Evolutionary conservation across 2,329 filamentous ascomycete genomes (phyloP), one percentile per base, ranked within the genome.

Genomic region (Fusarium sp.): DNA sequence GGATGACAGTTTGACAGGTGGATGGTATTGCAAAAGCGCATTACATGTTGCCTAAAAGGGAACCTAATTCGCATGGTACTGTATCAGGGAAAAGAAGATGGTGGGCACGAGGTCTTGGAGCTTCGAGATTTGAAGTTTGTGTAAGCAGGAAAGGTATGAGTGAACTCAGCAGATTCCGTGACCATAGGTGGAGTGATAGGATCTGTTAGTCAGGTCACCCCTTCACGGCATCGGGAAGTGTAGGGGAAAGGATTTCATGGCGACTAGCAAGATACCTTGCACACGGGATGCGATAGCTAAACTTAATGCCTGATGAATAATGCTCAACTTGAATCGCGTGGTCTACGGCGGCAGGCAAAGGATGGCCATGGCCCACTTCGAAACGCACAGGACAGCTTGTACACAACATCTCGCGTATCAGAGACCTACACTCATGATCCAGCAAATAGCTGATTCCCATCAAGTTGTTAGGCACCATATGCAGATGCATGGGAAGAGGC

Each of bases 381-480:
- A 72, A 56, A 63, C 28, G 57, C 42, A 44, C 45, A 41, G 39
- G 50, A 32, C 32, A 45, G 24, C 57, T 63, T 55, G 42, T 60
- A 56, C 65, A 44, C 41, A 56, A 45, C 41, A 41, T 61, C 48
- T 51, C 55, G 58, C 55, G 35, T 60, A 63, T 51, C 42, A 32
- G 42, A 64, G 44, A 50, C 45, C 56, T 39, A 45, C 48, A 36
- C 36, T 13, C 35, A 51, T 51, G 32, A 30, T 51, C 20, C 41
- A 60, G 28, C 32, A 70, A 66, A 68, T 67, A 45, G 45, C 51
- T 54, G 41, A 63, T 55, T 55, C 51, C 67, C 62, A 48, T 47
- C 62, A 59, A 72, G 39, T 65, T 54, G 62, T 70, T 66, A 60
- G 69, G 75, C 75, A 75, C 64, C 67, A 74, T 65, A 6, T 57